phyloP scores from a whole-genome alignment of 805 yeast genomes.

The Cyberlindnera nakhonratchasimensis region DNA sequence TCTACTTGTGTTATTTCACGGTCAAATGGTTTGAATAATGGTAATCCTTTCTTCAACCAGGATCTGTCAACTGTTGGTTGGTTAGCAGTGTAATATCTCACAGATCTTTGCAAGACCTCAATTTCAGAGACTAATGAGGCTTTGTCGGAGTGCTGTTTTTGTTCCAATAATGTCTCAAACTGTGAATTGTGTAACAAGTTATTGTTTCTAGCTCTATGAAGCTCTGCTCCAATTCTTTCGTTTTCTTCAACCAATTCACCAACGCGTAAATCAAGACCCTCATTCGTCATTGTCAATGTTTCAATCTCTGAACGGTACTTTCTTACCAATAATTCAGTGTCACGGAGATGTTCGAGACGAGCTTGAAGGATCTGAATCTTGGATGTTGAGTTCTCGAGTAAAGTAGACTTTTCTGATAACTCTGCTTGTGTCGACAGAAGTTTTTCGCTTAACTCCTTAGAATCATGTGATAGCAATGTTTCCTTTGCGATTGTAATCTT shows the following conservation, averaged over 20 bases:
- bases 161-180: conserved; percentile 35
- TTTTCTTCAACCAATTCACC: conserved; percentile 24
- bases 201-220: conserved; percentile 29
- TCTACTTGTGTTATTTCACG: conserved; percentile 12
- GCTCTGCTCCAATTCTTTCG: conserved; percentile 24
- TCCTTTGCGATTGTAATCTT: neutral
- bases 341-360: conserved; percentile 35
- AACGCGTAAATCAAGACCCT: conserved; percentile 15
- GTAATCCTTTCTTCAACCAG: conserved; percentile 16
- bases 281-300: conserved; percentile 12
- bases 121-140: conserved; percentile 44
- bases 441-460: neutral
- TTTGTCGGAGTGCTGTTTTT: conserved; percentile 32
- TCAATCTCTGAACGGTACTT: conserved; percentile 26
- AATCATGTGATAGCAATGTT: neutral
- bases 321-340: conserved; percentile 28
- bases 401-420: neutral
- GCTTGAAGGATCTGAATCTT: conserved; percentile 44
- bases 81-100: conserved; percentile 7
- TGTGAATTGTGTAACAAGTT: conserved; percentile 27
- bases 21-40: conserved; percentile 6
- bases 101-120: conserved; percentile 35
- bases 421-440: neutral
- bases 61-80: neutral
- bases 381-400: conserved; percentile 41